Evolutionary conservation across 2,329 filamentous ascomycete genomes (phyloP).

Genomic region (Bipolaris sorokiniana): DNA sequence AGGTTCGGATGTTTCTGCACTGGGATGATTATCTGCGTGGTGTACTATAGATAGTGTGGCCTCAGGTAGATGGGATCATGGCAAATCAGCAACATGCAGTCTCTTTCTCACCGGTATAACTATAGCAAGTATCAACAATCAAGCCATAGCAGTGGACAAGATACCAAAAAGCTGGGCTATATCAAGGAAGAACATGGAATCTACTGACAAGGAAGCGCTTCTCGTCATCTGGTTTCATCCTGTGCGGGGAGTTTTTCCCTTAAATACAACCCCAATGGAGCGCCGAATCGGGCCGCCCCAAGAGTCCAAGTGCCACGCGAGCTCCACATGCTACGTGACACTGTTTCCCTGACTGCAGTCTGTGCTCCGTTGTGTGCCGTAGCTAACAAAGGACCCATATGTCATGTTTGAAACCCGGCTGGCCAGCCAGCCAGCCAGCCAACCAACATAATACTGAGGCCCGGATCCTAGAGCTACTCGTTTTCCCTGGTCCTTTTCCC

Average conservation of each 20-base stretch:
- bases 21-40: neutral
- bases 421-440: neutral
- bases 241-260: neutral
- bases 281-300: neutral
- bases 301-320: constrained; percentile 2
- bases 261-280: neutral
- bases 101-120: neutral
- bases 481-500: constrained; percentile 2
- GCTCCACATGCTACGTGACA: constrained; percentile 6
- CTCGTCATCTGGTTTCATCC: neutral
- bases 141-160: neutral
- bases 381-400: constrained; percentile 4
- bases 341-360: constrained; percentile 3
- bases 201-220: neutral
- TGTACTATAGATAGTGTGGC: neutral
- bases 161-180: too few relatives aligned
- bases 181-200: neutral
- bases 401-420: constrained; percentile 2
- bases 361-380: constrained; percentile 4
- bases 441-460: constrained; percentile 8
- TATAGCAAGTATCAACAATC: neutral
- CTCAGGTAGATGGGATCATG: neutral
- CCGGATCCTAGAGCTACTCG: neutral
- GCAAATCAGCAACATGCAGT: neutral
- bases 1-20: neutral